phyloP scores from a whole-genome alignment of 2,329 filamentous ascomycete species.

The Aspergillus sp. region DNA sequence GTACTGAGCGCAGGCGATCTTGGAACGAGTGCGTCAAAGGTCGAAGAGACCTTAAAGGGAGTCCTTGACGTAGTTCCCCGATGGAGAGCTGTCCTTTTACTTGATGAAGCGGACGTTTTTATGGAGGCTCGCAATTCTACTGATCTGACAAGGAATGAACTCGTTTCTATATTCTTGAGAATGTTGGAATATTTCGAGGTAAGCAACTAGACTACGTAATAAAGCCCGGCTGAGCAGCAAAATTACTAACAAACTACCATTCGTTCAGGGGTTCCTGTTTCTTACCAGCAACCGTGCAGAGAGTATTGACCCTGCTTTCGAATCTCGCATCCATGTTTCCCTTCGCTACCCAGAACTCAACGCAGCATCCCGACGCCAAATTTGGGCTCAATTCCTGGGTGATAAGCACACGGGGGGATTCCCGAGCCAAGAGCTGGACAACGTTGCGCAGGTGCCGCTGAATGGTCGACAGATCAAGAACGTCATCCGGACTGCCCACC shows the following conservation, averaged over 20 bases:
- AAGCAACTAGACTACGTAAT: neutral
- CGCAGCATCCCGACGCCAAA: slow-evolving; percentile 24
- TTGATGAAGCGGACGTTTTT: slow-evolving; percentile 40
- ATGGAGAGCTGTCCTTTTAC: slow-evolving; percentile 46
- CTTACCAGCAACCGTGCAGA: slow-evolving; percentile 39
- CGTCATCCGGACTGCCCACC: slow-evolving; percentile 35
- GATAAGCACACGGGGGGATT: slow-evolving; percentile 12
- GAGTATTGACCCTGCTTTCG: slow-evolving; percentile 40
- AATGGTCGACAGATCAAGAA: slow-evolving; percentile 40
- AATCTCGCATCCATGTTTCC: slow-evolving; percentile 38
- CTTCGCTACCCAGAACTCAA: slow-evolving; percentile 35
- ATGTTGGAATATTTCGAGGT: slow-evolving; percentile 23
- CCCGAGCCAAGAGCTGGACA: slow-evolving; percentile 16
- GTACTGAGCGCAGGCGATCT: slow-evolving; percentile 43
- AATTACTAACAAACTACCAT: slow-evolving; percentile 24
- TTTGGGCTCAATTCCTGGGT: slow-evolving; percentile 41
- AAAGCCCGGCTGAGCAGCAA: neutral
- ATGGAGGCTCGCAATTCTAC: slow-evolving; percentile 29
- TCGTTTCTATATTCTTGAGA: slow-evolving; percentile 34
- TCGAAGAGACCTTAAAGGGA: slow-evolving; percentile 40
- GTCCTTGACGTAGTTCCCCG: slow-evolving; percentile 42
- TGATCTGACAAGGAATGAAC: slow-evolving; percentile 39
- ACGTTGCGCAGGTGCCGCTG: slow-evolving; percentile 14
- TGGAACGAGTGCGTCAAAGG: slow-evolving; percentile 33
- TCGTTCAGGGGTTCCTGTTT: slow-evolving; percentile 38